Percentiles rank a stretch among this genome's conserved stretches.
These are phyloP conservation scores for Xylaria hypoxylon DNA, from an alignment of 2,329 filamentous ascomycete species.

Conservation along the genomic window DNA sequence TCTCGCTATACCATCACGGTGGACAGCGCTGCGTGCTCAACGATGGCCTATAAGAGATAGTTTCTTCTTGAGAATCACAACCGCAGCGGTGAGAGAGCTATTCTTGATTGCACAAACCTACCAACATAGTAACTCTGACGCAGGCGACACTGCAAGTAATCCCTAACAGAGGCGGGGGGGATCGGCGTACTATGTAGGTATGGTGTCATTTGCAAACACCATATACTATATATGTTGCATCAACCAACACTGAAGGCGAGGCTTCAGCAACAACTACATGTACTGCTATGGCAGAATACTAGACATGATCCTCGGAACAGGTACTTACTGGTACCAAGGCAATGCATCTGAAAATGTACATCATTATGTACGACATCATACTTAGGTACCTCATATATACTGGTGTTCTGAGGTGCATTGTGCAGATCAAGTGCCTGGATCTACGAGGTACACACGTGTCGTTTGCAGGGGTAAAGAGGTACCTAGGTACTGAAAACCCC, in stretches of 20 bases:
- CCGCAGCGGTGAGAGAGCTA: slow-evolving; percentile 11
- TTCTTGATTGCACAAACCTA: slow-evolving; percentile 16
- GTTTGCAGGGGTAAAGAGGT: not conserved
- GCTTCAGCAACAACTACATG: not conserved
- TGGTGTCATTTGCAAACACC: slow-evolving; percentile 24
- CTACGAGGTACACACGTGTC: slow-evolving; percentile 15
- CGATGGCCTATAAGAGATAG: not conserved
- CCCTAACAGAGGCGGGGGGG: slow-evolving; percentile 21
- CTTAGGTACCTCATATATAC: not conserved
- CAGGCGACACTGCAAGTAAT: slow-evolving; percentile 21
- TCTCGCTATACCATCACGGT: not conserved
- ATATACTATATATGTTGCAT: not conserved
- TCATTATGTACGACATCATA: slow-evolving; percentile 12
- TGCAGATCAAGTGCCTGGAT: slow-evolving; percentile 13
- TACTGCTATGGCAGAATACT: not conserved
- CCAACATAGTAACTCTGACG: not conserved
- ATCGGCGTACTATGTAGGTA: slow-evolving; percentile 22
- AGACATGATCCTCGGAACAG: not conserved
- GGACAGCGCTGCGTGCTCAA: not conserved
- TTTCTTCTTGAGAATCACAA: not conserved
- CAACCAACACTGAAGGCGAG: not conserved
- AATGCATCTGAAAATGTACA: not conserved
- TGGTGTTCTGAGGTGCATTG: not conserved
- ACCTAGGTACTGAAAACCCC: slow-evolving; percentile 1
- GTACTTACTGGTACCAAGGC: not conserved